Percentiles rank a stretch among this genome's conserved stretches.
Conservation (phyloP, 495 filamentous ascomycete genomes). For the Penicillium crystallinum region DNA sequence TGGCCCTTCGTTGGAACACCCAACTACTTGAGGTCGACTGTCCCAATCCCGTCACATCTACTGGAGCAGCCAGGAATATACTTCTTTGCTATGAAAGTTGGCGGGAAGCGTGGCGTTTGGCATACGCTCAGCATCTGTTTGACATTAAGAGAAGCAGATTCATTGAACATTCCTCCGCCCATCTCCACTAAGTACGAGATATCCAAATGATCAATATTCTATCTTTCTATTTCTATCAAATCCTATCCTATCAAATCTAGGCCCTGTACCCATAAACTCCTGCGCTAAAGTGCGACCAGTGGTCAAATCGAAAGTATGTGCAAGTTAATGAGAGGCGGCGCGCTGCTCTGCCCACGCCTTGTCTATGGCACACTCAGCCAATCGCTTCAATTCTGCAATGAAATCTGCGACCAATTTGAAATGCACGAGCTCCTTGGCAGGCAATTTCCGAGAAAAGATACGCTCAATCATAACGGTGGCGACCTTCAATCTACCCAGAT, state of each 20-base stretch:
- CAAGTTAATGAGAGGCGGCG: conserved; percentile 7
- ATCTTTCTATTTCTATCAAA: not conserved
- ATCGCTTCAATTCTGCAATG: conserved; percentile 38
- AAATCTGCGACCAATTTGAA: conserved; percentile 46
- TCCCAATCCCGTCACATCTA: no score
- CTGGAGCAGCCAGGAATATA: not conserved
- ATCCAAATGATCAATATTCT: not conserved
- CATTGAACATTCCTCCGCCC: not conserved
- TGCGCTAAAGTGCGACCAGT: not conserved
- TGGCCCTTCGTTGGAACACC: not conserved
- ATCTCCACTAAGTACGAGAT: not conserved
- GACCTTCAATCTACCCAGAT: conserved; percentile 37
- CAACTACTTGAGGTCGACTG: not conserved
- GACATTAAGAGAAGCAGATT: not conserved
- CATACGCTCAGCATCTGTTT: not conserved
- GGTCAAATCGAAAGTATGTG: not conserved
- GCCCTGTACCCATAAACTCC: not conserved
- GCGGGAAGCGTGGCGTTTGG: not conserved
- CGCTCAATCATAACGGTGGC: conserved; percentile 39
- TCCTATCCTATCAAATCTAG: not conserved
- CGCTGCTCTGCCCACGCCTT: conserved; percentile 34
- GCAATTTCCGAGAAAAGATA: conserved; percentile 35
- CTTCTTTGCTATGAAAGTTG: not conserved
- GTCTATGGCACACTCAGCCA: conserved; percentile 41
- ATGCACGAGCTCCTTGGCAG: conserved; percentile 39